phyloP scores from a whole-genome alignment of 805 yeast genomes.

The Kodamaea hsintzibuensis region DNA sequence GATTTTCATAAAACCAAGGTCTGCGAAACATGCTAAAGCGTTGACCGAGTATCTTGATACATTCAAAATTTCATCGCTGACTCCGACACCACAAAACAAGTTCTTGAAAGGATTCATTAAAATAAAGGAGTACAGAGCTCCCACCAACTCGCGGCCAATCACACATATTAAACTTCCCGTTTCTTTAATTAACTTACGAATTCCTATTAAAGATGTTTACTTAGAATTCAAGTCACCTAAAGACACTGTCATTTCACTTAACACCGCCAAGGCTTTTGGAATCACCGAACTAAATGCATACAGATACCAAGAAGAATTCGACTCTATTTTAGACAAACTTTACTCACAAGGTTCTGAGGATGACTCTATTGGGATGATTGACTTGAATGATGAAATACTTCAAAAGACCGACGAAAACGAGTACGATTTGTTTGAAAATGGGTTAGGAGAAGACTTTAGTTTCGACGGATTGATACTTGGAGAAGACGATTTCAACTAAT shows the following conservation, averaged over 20 bases:
- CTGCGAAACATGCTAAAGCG: slow-evolving; percentile 15
- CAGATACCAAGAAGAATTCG: slow-evolving; percentile 24
- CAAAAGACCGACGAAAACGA: neutral
- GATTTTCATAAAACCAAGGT: slow-evolving; percentile 33
- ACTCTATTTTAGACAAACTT: slow-evolving; percentile 15
- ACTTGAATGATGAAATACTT: neutral
- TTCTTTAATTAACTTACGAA: slow-evolving; percentile 32
- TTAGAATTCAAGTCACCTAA: slow-evolving; percentile 21
- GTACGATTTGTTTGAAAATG: neutral
- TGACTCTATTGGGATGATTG: neutral
- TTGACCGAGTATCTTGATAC: slow-evolving; percentile 21
- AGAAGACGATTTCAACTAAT: slow-evolving; percentile 2
- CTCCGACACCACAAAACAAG: slow-evolving; percentile 16
- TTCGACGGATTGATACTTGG: neutral
- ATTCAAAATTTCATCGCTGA: slow-evolving; percentile 10
- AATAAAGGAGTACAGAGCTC: slow-evolving; percentile 24
- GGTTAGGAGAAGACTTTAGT: neutral
- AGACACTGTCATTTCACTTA: slow-evolving; percentile 14
- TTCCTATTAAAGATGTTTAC: slow-evolving; percentile 35
- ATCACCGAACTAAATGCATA: slow-evolving; percentile 28
- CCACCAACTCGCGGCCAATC: slow-evolving; percentile 11
- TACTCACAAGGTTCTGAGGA: neutral
- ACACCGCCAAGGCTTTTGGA: slow-evolving; percentile 29
- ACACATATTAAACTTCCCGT: slow-evolving; percentile 35
- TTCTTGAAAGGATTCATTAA: slow-evolving; percentile 34